These are phyloP conservation scores for Papiliotrema nemorosa DNA, from an alignment of 1,284 basidiomycete genomes.

Conservation along the genomic window DNA sequence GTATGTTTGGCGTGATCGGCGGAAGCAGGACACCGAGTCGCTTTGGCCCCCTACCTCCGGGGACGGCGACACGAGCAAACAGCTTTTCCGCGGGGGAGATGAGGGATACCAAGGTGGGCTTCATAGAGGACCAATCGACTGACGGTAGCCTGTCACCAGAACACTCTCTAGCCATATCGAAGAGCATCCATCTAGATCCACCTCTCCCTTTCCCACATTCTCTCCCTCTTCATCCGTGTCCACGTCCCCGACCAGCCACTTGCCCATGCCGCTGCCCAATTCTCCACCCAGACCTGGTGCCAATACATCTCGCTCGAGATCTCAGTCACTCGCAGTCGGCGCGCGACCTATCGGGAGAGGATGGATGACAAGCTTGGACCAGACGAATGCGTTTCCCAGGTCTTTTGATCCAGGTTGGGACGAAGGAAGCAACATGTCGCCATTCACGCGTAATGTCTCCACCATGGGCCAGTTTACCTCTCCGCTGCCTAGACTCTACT, in stretches of 20 bases:
- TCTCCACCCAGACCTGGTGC: constrained; percentile 41
- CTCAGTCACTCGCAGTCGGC: constrained; percentile 42
- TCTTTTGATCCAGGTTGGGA: constrained; percentile 29
- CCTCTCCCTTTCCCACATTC: constrained; percentile 44
- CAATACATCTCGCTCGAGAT: constrained; percentile 40
- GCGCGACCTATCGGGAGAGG: constrained; percentile 28
- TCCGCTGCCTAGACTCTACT: neutral
- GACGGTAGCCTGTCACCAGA: constrained; percentile 25
- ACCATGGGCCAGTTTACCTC: constrained; percentile 11
- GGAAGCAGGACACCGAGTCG: constrained; percentile 32
- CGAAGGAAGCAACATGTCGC: constrained; percentile 41
- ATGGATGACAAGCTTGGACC: constrained; percentile 27
- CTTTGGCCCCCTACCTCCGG: constrained; percentile 17
- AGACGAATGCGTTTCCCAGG: constrained; percentile 18
- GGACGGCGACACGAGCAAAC: constrained; percentile 36
- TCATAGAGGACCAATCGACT: constrained; percentile 6
- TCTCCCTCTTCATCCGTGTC: constrained; percentile 40
- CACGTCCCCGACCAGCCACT: constrained; percentile 24
- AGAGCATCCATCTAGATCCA: constrained; percentile 34
- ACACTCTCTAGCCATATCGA: constrained; percentile 45
- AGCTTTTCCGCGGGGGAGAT: constrained; percentile 41
- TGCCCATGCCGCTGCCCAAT: constrained; percentile 21
- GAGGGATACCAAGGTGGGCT: constrained; percentile 27
- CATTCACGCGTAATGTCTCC: constrained; percentile 32
- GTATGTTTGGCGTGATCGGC: constrained; percentile 42